phyloP scores from a whole-genome alignment of 1,284 basidiomycete species.

The Anthracocystis setariae region DNA sequence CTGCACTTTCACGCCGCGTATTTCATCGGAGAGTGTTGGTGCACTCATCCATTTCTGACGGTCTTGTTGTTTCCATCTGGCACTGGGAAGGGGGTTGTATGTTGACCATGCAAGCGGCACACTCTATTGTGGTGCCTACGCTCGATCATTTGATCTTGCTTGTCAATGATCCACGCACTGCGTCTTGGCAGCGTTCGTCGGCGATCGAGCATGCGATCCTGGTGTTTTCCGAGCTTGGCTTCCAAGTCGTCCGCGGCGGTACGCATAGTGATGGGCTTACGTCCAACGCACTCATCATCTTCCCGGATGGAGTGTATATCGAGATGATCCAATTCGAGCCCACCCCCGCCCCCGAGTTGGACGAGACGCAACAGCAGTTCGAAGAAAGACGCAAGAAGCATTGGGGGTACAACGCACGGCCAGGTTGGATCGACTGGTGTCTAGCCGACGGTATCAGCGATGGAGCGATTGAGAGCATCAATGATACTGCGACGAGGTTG shows the following conservation, averaged over 20 bases:
- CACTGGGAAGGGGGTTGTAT: too few species aligned
- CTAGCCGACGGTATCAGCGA: conserved; percentile 40
- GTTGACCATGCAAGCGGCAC: conserved; percentile 18
- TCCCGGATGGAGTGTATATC: conserved; percentile 55
- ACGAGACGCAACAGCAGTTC: conserved; percentile 31
- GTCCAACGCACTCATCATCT: conserved; percentile 51
- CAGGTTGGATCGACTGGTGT: conserved; percentile 59
- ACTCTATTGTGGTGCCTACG: conserved; percentile 22
- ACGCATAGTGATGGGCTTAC: conserved; percentile 51
- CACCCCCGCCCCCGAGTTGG: conserved; percentile 4
- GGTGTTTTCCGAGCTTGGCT: conserved; percentile 47
- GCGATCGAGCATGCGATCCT: conserved; percentile 39
- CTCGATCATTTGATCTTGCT: conserved; percentile 56
- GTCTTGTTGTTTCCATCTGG: not conserved
- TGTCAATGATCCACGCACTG: conserved; percentile 25
- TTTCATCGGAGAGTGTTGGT: too few species aligned
- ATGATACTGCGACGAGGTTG: conserved; percentile 30
- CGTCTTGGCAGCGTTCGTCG: conserved; percentile 15
- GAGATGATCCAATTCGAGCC: conserved; percentile 55
- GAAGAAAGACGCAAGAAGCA: conserved; percentile 36
- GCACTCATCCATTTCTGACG: too few species aligned
- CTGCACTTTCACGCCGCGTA: too few species aligned
- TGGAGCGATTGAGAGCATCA: conserved; percentile 34
- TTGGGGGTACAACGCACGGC: conserved; percentile 48
- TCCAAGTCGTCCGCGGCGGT: conserved; percentile 49